Base-by-base conservation (phyloP, 2,329 filamentous ascomycete genomes). In the Neonectria magnoliae region DNA sequence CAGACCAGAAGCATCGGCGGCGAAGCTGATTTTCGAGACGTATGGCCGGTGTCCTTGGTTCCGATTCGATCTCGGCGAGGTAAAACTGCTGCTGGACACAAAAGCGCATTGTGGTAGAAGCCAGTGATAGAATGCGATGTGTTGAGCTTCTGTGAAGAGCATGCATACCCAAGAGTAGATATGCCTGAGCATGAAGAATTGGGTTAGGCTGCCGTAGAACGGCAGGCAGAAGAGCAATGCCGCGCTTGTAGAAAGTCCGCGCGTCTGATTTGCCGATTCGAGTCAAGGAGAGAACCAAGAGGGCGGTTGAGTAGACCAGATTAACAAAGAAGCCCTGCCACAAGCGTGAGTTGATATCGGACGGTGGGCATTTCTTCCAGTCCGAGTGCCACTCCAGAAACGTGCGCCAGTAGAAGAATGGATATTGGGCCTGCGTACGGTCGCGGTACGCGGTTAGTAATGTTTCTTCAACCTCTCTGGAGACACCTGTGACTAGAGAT, bases 1-100 rank as follows among this genome's bases (percentile, higher is more conserved):
- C 75, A 13, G 71, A 76, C 75, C 76, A 77, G 62, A 77, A 77
- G 22, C 75, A 68, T 16, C 76, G 65, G 2, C 76, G 71, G 5
- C 74, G 70, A 10, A 71, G 36, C 55, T 77, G 75, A 3, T 42
- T 62, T 38, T 71, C 61, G 3, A 63, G 14, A 5, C 61, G 50
- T 13, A 33, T 18, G 10, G 48, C 29, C 16, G 41, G 29, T 9
- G 60, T 48, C 4, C 25, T 54, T 4, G 65, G 58, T 18, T 54
- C 50, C 0, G 67, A 65, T 52, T 76, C 75, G 1, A 68, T 64
- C 14, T 71, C 71, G 10, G 57, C 68, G 9, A 73, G 65, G 53
- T 77, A 73, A 4, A 76, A 66, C 53, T 75, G 73, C 4, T 67
- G 55, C 62, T 72, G 68, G 36, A 76, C 71, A 57, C 76, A 77